These are phyloP conservation scores for Berberis thunbergii DNA, from an alignment of 164 flowering plant genomes.

Conservation along the genomic window DNA sequence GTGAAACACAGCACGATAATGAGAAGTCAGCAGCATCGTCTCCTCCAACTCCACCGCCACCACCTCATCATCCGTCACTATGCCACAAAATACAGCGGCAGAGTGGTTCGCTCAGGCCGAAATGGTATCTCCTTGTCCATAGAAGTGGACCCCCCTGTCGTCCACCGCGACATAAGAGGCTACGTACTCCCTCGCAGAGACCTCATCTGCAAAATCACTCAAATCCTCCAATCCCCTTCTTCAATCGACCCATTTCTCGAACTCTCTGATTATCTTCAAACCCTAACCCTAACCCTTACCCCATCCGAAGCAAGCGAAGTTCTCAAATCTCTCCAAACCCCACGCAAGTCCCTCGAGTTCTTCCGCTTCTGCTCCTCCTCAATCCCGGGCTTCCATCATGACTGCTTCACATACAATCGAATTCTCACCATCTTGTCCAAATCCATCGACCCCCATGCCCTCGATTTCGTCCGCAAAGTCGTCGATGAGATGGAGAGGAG, in stretches of 20 bases:
- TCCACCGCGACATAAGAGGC: conserved; percentile 51
- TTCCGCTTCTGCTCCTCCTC: conserved; percentile 52
- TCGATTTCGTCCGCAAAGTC: conserved; percentile 24
- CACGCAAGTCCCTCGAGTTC: conserved; percentile 56
- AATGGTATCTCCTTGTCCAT: conserved; percentile 50
- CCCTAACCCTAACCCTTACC: conserved; percentile 46
- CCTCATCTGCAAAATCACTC: conserved; percentile 59
- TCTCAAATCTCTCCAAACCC: conserved; percentile 50
- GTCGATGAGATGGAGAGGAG: conserved; percentile 53
- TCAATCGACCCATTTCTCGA: conserved; percentile 33
- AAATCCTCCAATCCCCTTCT: conserved; percentile 39
- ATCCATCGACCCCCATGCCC: conserved; percentile 21
- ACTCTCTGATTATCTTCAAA: conserved; percentile 45
- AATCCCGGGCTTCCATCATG: conserved; percentile 57
- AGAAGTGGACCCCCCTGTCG: conserved; percentile 31
- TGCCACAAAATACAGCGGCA: conserved; percentile 79
- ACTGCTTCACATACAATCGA: conserved; percentile 68
- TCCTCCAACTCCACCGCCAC: too few species aligned
- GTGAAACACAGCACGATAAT: too few species aligned
- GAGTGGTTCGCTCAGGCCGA: conserved; percentile 31
- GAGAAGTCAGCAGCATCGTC: too few species aligned
- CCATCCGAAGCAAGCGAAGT: conserved; percentile 68
- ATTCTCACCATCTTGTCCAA: conserved; percentile 44
- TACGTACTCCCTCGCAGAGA: conserved; percentile 76
- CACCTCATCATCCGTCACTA: too few species aligned